Evolutionary conservation across 1,139 yeast species (phyloP).

Genomic region (Ogataea hybrid): DNA sequence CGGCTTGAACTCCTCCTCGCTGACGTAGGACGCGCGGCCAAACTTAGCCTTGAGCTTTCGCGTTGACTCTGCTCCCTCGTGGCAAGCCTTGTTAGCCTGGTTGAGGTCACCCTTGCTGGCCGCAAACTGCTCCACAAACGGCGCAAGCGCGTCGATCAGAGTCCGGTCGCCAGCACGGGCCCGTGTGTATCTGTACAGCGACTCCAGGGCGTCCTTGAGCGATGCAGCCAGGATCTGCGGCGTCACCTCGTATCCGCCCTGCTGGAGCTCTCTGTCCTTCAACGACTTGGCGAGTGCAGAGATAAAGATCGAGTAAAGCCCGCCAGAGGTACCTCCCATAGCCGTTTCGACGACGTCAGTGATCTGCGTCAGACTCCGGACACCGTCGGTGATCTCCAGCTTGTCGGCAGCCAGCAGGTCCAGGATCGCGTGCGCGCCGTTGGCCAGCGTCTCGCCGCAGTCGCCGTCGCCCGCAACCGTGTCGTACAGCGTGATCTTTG

Average conservation of each 20-base stretch:
- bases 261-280: conserved; percentile 30
- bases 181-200: conserved; percentile 75
- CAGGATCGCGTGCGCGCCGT: conserved; percentile 75
- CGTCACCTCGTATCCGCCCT: conserved; percentile 35
- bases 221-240: conserved; percentile 41
- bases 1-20: conserved; percentile 49
- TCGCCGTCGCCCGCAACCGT: conserved; percentile 96
- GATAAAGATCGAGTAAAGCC: conserved; percentile 80
- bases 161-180: conserved; percentile 93
- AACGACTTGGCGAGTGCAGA: conserved; percentile 62
- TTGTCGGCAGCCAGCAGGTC: conserved; percentile 45
- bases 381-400: conserved; percentile 43
- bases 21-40: conserved; percentile 91
- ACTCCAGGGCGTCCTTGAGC: conserved; percentile 51
- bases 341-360: conserved; percentile 81
- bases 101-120: conserved; percentile 45
- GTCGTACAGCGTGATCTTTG: conserved; percentile 79
- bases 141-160: conserved; percentile 81
- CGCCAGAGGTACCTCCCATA: conserved; percentile 98
- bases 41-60: conserved; percentile 76
- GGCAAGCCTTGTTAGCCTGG: conserved; percentile 67
- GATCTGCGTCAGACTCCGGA: conserved; percentile 55
- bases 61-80: conserved; percentile 73
- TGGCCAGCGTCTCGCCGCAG: conserved; percentile 87
- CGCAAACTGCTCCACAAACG: conserved; percentile 67